Conservation (phyloP, 1,284 basidiomycete species). For the Farysia itapuensis region DNA sequence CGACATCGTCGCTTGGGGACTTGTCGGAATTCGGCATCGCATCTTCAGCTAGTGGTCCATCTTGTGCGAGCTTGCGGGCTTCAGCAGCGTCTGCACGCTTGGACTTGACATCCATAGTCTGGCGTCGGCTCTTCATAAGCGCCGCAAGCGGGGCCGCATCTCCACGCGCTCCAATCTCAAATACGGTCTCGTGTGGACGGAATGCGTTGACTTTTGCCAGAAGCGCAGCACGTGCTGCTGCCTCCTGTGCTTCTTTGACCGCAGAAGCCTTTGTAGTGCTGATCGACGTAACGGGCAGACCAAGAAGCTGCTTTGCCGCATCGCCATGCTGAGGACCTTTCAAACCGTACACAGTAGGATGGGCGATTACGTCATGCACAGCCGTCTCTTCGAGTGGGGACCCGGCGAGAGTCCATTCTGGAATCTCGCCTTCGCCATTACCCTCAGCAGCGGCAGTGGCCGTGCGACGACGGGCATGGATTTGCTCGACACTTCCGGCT, state of each 20-base stretch:
- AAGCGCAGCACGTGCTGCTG: constrained; percentile 67
- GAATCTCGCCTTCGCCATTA: constrained; percentile 17
- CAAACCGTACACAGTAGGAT: constrained; percentile 43
- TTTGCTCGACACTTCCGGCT: constrained; percentile 42
- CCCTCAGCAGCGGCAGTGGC: constrained; percentile 13
- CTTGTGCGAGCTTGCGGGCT: constrained; percentile 47
- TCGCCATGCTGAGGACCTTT: constrained; percentile 10
- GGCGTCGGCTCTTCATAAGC: constrained; percentile 86
- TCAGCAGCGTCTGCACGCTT: constrained; percentile 60
- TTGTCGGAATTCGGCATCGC: not conserved
- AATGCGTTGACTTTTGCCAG: constrained; percentile 79
- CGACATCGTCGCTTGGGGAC: constrained; percentile 47
- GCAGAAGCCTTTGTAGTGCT: constrained; percentile 4
- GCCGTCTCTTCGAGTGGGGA: constrained; percentile 69
- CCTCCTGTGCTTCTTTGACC: constrained; percentile 62
- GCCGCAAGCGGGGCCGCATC: constrained; percentile 61
- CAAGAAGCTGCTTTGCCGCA: constrained; percentile 5
- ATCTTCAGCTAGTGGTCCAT: constrained; percentile 21
- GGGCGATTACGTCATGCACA: constrained; percentile 68
- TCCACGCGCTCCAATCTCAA: constrained; percentile 81
- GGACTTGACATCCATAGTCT: constrained; percentile 68
- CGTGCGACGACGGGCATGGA: constrained; percentile 16
- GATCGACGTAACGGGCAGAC: not conserved
- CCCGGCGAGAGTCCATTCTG: constrained; percentile 68
- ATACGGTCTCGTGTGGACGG: constrained; percentile 83